Evolutionary conservation across 2,329 filamentous ascomycete species (phyloP).

Genomic region (Fusarium xyrophilum): DNA sequence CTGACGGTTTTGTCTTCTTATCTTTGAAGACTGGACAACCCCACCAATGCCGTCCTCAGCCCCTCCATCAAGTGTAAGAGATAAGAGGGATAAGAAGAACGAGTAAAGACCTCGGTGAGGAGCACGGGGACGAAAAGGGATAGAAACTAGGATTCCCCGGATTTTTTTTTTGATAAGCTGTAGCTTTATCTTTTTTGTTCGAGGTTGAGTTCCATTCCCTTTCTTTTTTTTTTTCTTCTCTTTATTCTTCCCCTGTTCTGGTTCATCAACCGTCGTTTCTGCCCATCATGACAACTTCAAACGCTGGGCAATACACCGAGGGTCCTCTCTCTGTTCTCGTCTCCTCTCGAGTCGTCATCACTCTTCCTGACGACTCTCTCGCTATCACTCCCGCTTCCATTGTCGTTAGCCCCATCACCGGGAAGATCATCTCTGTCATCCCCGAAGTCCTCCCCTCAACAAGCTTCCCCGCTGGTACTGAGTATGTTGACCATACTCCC

Average conservation of each 20-base stretch:
- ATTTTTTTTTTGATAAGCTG: conserved; percentile 21
- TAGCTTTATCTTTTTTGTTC: conserved; percentile 12
- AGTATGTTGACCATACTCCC: conserved; percentile 85
- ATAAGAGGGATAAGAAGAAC: conserved; percentile 34
- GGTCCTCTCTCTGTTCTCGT: conserved; percentile 73
- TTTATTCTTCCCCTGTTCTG: conserved; percentile 4
- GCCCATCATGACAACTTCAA: conserved; percentile 44
- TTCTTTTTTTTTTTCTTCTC: conserved; percentile 3
- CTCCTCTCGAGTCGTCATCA: conserved; percentile 83
- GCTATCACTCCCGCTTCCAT: conserved; percentile 82
- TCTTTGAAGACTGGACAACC: conserved; percentile 28
- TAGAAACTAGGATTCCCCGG: conserved; percentile 18
- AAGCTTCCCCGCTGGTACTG: conserved; percentile 74
- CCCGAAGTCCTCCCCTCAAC: conserved; percentile 75
- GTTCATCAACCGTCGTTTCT: neutral
- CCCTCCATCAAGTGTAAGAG: conserved; percentile 26
- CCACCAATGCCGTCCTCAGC: conserved; percentile 33
- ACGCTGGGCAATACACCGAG: conserved; percentile 29
- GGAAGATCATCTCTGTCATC: conserved; percentile 82
- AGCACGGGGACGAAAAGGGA: conserved; percentile 1
- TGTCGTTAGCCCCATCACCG: conserved; percentile 75
- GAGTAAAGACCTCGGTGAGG: neutral
- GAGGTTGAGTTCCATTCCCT: conserved; percentile 1
- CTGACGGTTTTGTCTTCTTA: conserved; percentile 30
- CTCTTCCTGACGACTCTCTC: conserved; percentile 67